Evolutionary conservation across 495 filamentous ascomycete species (phyloP), one percentile per base, ranked within the genome.

Genomic region (Xylaria cubensis): DNA sequence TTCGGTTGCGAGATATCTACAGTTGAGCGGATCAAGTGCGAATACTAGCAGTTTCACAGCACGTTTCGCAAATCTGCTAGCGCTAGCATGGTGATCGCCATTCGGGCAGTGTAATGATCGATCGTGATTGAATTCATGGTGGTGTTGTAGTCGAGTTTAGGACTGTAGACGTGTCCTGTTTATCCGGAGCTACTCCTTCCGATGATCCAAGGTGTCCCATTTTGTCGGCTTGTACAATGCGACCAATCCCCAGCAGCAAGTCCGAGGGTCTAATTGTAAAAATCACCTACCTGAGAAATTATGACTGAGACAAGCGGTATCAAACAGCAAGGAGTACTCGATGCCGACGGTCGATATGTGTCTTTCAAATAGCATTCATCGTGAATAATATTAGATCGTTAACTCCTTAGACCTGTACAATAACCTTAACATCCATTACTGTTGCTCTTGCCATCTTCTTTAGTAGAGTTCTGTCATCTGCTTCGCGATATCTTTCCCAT

Each of bases 391-490:
- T 55, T 67, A 53, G 51, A 66, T 61, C n/a, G 42, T 67, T 66
- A 48, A 61, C 9, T 46, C 68, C 51, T 67, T 72, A 82, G 69
- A 77, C 77, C 21, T 81, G 80, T n/a, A 86, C 80, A 71, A 84
- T 74, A 1, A 78, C 72, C 72, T 85, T 88, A 62, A 89, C 88
- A 83, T 93, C 92, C 13, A 83, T 85, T 6, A 94, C 95, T 13
- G 89, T 94, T 71, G 88, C 88, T 77, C 94, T 84, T 2, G 93
- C 93, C 76, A 94, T 91, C 83, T 91, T 92, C 85, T 98, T 99
- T 81, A 99, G 80, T 76, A 94, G 87, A 55, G 86, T 86, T 78
- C 88, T 87, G 79, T 92, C 86, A 76, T 97, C 94, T 9, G 92
- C 91, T 81, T 95, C 93, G 9, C 92, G 83, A 73, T 89, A 94